These are phyloP conservation scores for Suillus fuscotomentosus DNA, from an alignment of 768 basidiomycete species.

Conservation along the genomic window DNA sequence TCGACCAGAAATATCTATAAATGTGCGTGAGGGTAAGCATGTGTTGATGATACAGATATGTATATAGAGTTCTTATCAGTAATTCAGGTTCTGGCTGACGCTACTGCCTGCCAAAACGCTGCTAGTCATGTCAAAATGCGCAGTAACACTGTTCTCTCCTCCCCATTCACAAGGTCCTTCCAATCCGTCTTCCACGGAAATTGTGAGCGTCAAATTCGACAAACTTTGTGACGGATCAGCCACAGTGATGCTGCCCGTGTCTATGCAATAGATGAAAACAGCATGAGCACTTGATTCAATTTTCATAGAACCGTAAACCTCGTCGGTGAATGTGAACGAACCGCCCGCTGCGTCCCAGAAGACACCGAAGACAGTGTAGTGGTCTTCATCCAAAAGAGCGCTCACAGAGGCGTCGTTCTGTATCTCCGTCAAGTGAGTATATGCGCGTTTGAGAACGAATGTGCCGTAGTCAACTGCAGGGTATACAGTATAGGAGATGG, in stretches of 20 bases:
- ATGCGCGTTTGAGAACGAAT: slow-evolving; percentile 39
- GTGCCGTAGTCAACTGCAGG: slow-evolving; percentile 43
- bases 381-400: slow-evolving; percentile 45
- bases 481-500: slow-evolving; percentile 53
- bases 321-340: slow-evolving; percentile 34
- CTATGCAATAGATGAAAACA: slow-evolving; percentile 44
- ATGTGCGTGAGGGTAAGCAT: not conserved
- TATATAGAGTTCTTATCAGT: not conserved
- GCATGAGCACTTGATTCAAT: slow-evolving; percentile 39
- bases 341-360: slow-evolving; percentile 58
- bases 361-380: slow-evolving; percentile 44
- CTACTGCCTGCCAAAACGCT: slow-evolving; percentile 52
- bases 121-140: slow-evolving; percentile 42
- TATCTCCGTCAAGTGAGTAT: slow-evolving; percentile 34
- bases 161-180: slow-evolving; percentile 16
- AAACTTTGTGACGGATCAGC: slow-evolving; percentile 66
- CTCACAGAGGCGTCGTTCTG: slow-evolving; percentile 49
- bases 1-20: not conserved
- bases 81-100: slow-evolving; percentile 26
- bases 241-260: slow-evolving; percentile 46
- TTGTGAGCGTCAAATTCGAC: slow-evolving; percentile 33
- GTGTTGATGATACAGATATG: not conserved
- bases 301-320: slow-evolving; percentile 27
- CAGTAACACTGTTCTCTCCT: slow-evolving; percentile 18
- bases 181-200: slow-evolving; percentile 27